Conservation (phyloP, 2,329 filamentous ascomycete genomes). For the Capronia epimyces region DNA sequence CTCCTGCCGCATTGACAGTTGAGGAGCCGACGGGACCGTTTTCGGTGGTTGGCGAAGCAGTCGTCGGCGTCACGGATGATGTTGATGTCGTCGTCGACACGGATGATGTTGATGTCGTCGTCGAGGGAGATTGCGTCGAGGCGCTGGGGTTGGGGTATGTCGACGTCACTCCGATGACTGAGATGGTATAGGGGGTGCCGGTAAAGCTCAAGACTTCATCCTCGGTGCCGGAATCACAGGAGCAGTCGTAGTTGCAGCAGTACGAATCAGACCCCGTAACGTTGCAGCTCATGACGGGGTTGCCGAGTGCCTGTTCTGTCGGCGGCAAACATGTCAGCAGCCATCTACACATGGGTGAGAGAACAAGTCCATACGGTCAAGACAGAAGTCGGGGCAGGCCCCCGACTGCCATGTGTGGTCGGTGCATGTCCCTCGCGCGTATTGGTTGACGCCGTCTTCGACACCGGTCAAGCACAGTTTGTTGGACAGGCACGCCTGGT, state of each 20-base stretch:
- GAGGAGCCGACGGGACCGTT: not conserved
- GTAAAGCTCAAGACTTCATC: conserved; percentile 10
- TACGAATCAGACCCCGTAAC: conserved; percentile 27
- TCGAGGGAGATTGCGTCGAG: not conserved
- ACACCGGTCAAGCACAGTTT: conserved; percentile 32
- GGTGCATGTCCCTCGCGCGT: conserved; percentile 36
- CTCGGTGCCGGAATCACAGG: not conserved
- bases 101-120: not conserved
- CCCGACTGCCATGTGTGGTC: conserved; percentile 33
- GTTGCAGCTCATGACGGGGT: conserved; percentile 26
- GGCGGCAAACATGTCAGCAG: too few species aligned
- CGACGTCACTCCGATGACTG: conserved; percentile 2
- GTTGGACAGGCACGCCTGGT: conserved; percentile 37
- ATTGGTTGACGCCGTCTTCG: conserved; percentile 27
- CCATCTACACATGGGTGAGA: too few species aligned
- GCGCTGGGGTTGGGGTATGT: conserved; percentile 10
- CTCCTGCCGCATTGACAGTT: not conserved
- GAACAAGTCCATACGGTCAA: conserved; percentile 25
- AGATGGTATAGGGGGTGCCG: conserved; percentile 9
- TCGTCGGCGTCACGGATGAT: too few species aligned
- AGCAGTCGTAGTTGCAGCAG: conserved; percentile 29
- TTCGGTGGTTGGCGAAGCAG: too few species aligned
- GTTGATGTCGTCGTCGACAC: too few species aligned
- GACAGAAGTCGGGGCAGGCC: conserved; percentile 35
- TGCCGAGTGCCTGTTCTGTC: conserved; percentile 10